Evolutionary conservation across 192 early-diverging fungal species (phyloP).

Genomic region (Entophlyctis luteolus): DNA sequence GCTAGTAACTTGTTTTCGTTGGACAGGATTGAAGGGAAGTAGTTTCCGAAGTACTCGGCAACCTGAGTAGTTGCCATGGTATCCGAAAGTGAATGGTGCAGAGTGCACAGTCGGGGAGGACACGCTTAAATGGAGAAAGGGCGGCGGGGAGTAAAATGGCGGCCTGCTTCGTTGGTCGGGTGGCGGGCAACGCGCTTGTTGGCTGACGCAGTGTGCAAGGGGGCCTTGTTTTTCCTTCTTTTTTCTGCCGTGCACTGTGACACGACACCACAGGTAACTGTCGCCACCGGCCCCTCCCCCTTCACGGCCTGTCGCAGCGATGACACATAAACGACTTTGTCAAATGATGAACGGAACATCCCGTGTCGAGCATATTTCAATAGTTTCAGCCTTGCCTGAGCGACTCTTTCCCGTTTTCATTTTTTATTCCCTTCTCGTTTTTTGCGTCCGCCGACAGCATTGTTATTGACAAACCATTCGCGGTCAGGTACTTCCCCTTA

Average conservation of each 20-base stretch:
- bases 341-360: conserved; percentile 15
- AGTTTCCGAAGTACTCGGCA: conserved; percentile 11
- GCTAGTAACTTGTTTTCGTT: neutral
- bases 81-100: neutral
- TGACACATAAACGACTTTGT: neutral
- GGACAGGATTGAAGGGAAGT: conserved; percentile 7
- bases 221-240: too few species aligned
- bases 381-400: conserved; percentile 20
- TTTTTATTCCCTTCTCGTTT: neutral
- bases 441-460: neutral
- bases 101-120: too few species aligned
- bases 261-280: neutral
- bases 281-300: too few species aligned
- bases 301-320: neutral
- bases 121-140: too few species aligned
- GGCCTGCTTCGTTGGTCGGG: neutral
- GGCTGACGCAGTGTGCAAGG: too few species aligned
- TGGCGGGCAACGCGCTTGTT: too few species aligned
- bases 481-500: neutral
- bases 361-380: conserved; percentile 6
- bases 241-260: neutral
- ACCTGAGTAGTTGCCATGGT: conserved; percentile 20
- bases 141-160: too few species aligned
- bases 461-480: neutral
- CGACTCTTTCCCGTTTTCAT: neutral